These are phyloP conservation scores for Monilinia laxa DNA, from an alignment of 2,329 filamentous ascomycete species.

Conservation along the genomic window DNA sequence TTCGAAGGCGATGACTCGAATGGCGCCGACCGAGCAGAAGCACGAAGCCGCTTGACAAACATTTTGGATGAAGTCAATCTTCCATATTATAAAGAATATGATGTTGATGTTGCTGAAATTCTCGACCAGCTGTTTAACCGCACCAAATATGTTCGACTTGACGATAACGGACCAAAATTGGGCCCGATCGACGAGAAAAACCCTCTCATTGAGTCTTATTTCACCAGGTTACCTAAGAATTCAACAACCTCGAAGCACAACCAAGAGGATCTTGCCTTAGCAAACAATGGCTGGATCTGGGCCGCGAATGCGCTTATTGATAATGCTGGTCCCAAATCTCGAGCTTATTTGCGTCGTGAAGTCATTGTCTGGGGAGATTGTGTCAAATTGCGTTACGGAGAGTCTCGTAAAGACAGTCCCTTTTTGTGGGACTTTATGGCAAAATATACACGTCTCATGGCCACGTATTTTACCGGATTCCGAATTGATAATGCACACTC, in stretches of 20 bases:
- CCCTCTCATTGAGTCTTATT: conserved; percentile 90
- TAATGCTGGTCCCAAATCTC: conserved; percentile 85
- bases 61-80: conserved; percentile 84
- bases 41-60: conserved; percentile 55
- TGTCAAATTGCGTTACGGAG: conserved; percentile 91
- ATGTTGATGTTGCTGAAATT: conserved; percentile 77
- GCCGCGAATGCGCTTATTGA: conserved; percentile 91
- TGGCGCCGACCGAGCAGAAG: conserved; percentile 51
- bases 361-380: conserved; percentile 99
- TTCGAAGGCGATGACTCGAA: conserved; percentile 55
- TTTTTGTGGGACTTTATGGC: conserved; percentile 97
- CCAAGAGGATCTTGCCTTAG: conserved; percentile 74
- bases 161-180: conserved; percentile 83
- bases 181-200: conserved; percentile 74
- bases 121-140: conserved; percentile 91
- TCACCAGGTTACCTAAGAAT: conserved; percentile 82
- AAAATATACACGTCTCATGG: conserved; percentile 85
- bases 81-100: conserved; percentile 88
- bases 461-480: conserved; percentile 92
- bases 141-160: conserved; percentile 91
- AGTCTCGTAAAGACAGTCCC: conserved; percentile 76
- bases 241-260: conserved; percentile 74
- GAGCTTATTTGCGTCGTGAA: conserved; percentile 91
- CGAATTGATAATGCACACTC: conserved; percentile 98
- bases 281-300: conserved; percentile 99